phyloP scores from a whole-genome alignment of 2,329 filamentous ascomycete species.

The Tolypocladium cylindrosporum region DNA sequence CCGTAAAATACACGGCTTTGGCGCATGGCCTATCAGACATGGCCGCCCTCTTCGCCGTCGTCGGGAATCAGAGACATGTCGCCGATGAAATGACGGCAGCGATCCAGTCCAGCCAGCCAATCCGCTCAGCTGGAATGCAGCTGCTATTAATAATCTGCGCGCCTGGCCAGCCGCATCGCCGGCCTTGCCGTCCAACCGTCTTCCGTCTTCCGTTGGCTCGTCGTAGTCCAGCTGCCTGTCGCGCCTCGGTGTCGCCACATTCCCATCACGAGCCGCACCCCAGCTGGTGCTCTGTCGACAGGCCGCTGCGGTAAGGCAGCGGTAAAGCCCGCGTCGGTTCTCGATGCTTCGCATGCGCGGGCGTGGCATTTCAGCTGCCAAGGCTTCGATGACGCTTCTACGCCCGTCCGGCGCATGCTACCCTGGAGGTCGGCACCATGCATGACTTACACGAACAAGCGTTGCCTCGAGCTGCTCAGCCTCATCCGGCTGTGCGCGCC shows the following conservation, averaged over 20 bases:
- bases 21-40: not conserved
- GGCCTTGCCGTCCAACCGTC: not conserved
- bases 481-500: not conserved
- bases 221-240: not conserved
- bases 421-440: not conserved
- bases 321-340: not conserved
- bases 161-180: not conserved
- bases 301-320: not conserved
- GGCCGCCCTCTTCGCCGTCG: not conserved
- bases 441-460: not conserved
- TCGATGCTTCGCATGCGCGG: not conserved
- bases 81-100: not conserved
- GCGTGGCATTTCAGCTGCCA: conserved; percentile 2
- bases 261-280: not conserved
- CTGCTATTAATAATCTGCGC: not conserved
- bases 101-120: not conserved
- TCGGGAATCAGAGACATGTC: not conserved
- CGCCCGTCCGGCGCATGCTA: not conserved
- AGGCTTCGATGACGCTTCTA: not conserved
- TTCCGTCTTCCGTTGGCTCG: not conserved
- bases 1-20: not conserved
- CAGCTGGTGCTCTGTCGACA: not conserved
- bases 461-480: not conserved
- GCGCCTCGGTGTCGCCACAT: not conserved
- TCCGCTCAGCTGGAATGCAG: not conserved